Conservation (phyloP, 2,329 filamentous ascomycete species). For the Claviceps sp. region DNA sequence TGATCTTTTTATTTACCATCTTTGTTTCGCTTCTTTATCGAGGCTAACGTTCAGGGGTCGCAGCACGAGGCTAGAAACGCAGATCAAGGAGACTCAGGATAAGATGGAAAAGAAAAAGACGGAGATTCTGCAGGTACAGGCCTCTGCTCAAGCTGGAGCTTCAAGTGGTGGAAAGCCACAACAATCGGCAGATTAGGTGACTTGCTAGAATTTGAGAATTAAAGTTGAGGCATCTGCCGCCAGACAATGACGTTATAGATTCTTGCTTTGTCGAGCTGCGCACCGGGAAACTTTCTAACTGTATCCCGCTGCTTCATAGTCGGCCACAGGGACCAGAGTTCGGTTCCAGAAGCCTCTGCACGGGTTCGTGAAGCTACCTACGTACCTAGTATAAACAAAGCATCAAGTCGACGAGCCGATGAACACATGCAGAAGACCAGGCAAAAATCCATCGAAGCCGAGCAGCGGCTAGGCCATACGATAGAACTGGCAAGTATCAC, state of each 20-base stretch:
- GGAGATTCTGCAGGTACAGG: conserved; percentile 45
- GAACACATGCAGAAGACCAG: too few relatives aligned
- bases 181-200: conserved; percentile 11
- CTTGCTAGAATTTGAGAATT: neutral
- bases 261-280: neutral
- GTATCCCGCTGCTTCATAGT: neutral
- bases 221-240: neutral
- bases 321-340: neutral
- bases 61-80: conserved; percentile 30
- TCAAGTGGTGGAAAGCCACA: conserved; percentile 20
- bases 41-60: conserved; percentile 7
- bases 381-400: too few relatives aligned
- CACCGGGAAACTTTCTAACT: neutral
- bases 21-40: neutral
- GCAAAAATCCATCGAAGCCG: too few relatives aligned
- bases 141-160: conserved; percentile 28
- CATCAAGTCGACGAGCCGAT: too few relatives aligned
- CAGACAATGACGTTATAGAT: neutral
- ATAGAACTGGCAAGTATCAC: too few relatives aligned
- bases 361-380: too few relatives aligned
- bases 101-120: conserved; percentile 46
- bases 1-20: neutral
- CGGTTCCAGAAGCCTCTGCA: too few relatives aligned
- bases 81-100: conserved; percentile 41
- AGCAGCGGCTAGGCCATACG: too few relatives aligned